These are phyloP conservation scores for Drechslerella coelobrocha DNA, from an alignment of 2,329 filamentous ascomycete species.

Conservation along the genomic window DNA sequence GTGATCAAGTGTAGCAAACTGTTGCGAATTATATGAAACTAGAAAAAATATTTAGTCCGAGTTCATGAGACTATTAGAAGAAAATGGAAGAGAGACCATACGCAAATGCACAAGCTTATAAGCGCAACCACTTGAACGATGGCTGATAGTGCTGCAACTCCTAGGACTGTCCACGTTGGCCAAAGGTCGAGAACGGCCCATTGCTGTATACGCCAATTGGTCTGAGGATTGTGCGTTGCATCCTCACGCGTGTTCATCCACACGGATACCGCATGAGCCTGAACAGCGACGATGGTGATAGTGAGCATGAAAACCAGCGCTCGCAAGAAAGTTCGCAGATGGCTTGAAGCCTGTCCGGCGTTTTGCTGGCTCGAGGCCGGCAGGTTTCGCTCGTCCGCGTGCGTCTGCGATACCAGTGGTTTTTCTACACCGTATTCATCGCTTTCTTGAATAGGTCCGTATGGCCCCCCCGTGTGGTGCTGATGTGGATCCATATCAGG, in stretches of 20 bases:
- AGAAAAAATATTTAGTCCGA: background rate
- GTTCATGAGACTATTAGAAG: background rate
- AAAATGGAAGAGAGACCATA: background rate
- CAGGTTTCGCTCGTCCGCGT: background rate
- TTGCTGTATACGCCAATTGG: background rate
- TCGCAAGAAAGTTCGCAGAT: background rate
- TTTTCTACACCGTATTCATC: slow-evolving; percentile 8
- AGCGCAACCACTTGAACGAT: background rate
- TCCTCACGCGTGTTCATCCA: background rate
- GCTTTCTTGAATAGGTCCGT: background rate
- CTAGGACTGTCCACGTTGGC: background rate
- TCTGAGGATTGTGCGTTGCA: background rate
- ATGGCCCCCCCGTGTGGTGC: too few species aligned
- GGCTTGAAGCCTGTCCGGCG: background rate
- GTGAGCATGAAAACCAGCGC: slow-evolving; percentile 4
- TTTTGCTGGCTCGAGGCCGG: background rate
- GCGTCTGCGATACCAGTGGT: background rate
- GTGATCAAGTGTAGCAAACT: background rate
- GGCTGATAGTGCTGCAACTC: background rate
- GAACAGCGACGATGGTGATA: background rate
- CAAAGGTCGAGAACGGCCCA: slow-evolving; percentile 4
- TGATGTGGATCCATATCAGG: too few species aligned
- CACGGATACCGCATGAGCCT: background rate
- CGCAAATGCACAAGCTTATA: slow-evolving; percentile 4
- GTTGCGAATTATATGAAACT: slow-evolving; percentile 4